A percentile compares a stretch with the other conserved stretches of the same genome.
Evolutionary conservation across 2,329 filamentous ascomycete species (phyloP).

Genomic region (Phoma herbarum): DNA sequence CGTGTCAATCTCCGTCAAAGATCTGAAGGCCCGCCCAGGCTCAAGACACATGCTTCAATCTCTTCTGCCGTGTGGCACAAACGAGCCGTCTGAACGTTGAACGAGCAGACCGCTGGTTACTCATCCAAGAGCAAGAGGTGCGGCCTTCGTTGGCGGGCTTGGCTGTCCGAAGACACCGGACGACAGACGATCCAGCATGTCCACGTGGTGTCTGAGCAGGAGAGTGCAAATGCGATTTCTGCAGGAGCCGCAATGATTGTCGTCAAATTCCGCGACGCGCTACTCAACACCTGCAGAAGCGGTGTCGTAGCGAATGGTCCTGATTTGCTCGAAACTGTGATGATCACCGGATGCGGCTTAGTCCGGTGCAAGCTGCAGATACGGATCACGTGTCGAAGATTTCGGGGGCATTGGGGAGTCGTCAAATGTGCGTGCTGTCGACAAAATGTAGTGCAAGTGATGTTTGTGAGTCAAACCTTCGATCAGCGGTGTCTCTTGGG

Average conservation of each 20-base stretch:
- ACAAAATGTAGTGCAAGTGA: background rate
- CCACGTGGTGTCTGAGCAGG: slow-evolving; percentile 18
- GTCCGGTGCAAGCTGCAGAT: slow-evolving; percentile 27
- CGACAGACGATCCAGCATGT: slow-evolving; percentile 9
- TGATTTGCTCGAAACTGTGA: slow-evolving; percentile 35
- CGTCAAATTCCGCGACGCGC: slow-evolving; percentile 27
- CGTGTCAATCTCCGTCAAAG: background rate
- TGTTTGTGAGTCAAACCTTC: background rate
- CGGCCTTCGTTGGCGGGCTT: background rate
- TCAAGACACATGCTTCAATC: background rate
- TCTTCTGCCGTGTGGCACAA: slow-evolving; percentile 9
- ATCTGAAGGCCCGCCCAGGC: background rate
- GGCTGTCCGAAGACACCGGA: background rate
- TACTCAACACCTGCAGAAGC: slow-evolving; percentile 31
- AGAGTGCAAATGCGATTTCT: slow-evolving; percentile 1
- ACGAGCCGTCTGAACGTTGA: background rate
- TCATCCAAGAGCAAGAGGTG: background rate
- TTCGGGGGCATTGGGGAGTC: slow-evolving; percentile 18
- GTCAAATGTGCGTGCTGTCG: slow-evolving; percentile 12
- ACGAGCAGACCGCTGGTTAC: slow-evolving; percentile 2
- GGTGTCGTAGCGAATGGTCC: slow-evolving; percentile 30
- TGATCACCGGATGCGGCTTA: slow-evolving; percentile 33
- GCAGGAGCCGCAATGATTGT: slow-evolving; percentile 20
- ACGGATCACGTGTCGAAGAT: slow-evolving; percentile 27
- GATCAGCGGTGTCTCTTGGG: background rate